phyloP scores from a whole-genome alignment of 306 rosid species.

The Malus sylvestris region DNA sequence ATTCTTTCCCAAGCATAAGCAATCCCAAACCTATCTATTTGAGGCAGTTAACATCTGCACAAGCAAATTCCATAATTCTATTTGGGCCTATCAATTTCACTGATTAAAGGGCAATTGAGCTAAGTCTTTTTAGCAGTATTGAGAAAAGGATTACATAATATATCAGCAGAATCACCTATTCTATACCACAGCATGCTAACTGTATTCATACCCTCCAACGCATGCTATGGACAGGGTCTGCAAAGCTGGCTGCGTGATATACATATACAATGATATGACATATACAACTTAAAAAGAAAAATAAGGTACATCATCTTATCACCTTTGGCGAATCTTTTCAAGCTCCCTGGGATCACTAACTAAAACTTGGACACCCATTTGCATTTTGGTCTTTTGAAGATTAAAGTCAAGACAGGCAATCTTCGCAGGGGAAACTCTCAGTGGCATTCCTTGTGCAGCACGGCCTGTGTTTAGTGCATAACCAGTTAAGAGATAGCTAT shows the following conservation, averaged over 20 bases:
- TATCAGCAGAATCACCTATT: neutral
- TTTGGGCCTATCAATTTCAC: neutral
- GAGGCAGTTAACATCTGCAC: neutral
- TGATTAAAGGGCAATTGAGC: neutral
- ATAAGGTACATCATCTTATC: neutral
- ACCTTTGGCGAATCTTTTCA: slow-evolving; percentile 97
- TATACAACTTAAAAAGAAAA: no score
- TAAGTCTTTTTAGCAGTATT: neutral
- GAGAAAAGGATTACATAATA: neutral
- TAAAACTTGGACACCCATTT: slow-evolving; percentile 91
- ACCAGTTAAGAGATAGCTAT: slow-evolving; percentile 87
- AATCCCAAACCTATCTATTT: neutral
- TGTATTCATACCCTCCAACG: neutral
- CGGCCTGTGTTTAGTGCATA: slow-evolving; percentile 92
- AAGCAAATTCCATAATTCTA: neutral
- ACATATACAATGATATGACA: neutral
- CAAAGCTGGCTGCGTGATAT: neutral
- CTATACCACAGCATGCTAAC: neutral
- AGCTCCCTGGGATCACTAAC: slow-evolving; percentile 91
- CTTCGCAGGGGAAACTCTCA: slow-evolving; percentile 83
- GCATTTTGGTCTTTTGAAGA: slow-evolving; percentile 99
- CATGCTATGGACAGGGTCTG: neutral
- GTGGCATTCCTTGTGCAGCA: slow-evolving; percentile 99
- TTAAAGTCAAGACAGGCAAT: slow-evolving; percentile 96
- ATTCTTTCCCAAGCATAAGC: neutral